Evolutionary conservation across 2,329 filamentous ascomycete genomes (phyloP).

Genomic region (Neonectria coccinea): DNA sequence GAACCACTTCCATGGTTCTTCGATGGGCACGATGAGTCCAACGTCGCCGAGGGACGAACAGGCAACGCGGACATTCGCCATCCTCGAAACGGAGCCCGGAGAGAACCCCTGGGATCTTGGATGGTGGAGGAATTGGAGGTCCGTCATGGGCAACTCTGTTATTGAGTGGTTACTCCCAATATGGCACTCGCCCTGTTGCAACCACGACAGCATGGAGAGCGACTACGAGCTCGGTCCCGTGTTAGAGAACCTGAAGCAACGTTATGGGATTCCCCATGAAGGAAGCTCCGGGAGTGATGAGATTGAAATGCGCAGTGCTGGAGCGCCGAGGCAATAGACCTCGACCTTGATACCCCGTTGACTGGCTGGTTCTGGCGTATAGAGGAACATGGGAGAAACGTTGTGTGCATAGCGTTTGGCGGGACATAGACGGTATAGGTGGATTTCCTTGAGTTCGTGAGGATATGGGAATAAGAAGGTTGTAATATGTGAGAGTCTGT

Average conservation of each 20-base stretch:
- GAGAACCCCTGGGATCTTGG: slow-evolving; percentile 91
- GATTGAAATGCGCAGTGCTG: slow-evolving; percentile 36
- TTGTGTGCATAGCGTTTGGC: slow-evolving; percentile 2
- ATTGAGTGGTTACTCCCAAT: slow-evolving; percentile 87
- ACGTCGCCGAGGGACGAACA: slow-evolving; percentile 54
- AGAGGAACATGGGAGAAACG: neutral
- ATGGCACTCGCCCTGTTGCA: slow-evolving; percentile 77
- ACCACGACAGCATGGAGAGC: slow-evolving; percentile 73
- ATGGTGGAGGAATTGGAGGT: slow-evolving; percentile 75
- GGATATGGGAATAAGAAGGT: neutral
- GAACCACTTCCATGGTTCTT: slow-evolving; percentile 22
- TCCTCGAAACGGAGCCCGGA: slow-evolving; percentile 77
- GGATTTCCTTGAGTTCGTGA: neutral
- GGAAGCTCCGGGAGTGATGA: slow-evolving; percentile 25
- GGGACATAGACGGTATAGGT: neutral
- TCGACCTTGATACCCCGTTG: slow-evolving; percentile 38
- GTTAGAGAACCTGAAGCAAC: slow-evolving; percentile 66
- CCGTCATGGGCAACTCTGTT: slow-evolving; percentile 79
- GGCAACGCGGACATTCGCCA: slow-evolving; percentile 78
- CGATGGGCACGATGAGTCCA: slow-evolving; percentile 31
- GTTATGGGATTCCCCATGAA: slow-evolving; percentile 46
- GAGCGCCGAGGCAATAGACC: slow-evolving; percentile 14
- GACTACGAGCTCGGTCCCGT: slow-evolving; percentile 76
- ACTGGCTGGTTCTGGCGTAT: slow-evolving; percentile 7
- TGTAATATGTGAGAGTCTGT: neutral